phyloP scores from a whole-genome alignment of 345 rosid species.

The Syzygium jambos region DNA sequence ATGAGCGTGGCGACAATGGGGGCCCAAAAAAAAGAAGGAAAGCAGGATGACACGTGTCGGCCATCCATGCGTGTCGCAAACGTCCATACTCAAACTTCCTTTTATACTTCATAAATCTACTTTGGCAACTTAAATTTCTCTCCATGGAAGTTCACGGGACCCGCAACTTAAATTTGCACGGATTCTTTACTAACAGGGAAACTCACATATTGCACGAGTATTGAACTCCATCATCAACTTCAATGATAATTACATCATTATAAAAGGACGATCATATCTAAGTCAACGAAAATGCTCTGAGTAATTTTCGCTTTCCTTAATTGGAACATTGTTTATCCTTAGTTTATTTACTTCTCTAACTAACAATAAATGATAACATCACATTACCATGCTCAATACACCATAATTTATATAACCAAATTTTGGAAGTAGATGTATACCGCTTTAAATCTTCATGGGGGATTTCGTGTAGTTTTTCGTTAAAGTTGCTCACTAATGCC shows the following conservation, averaged over 20 bases:
- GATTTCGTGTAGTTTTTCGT: background rate
- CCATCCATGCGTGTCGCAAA: too few relatives aligned
- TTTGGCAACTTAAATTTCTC: too few relatives aligned
- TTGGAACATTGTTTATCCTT: background rate
- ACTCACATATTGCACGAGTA: accelerated
- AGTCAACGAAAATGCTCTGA: too few relatives aligned
- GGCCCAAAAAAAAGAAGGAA: background rate
- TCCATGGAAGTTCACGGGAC: too few relatives aligned
- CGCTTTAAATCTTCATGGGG: background rate
- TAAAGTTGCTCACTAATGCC: accelerated
- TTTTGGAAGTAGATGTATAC: background rate
- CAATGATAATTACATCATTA: too few relatives aligned
- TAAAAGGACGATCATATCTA: too few relatives aligned
- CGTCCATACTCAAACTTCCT: too few relatives aligned
- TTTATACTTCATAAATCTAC: too few relatives aligned
- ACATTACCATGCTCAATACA: accelerated
- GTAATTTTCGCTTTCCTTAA: too few relatives aligned
- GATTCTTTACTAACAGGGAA: background rate
- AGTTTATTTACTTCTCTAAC: background rate
- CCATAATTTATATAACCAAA: background rate
- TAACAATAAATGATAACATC: too few relatives aligned
- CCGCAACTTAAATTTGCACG: too few relatives aligned
- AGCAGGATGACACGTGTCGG: background rate
- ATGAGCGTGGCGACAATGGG: too few relatives aligned
- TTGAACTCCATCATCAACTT: background rate